Conservation (phyloP, 176 grass and related monocot genomes). For the Aegilops longissima region DNA sequence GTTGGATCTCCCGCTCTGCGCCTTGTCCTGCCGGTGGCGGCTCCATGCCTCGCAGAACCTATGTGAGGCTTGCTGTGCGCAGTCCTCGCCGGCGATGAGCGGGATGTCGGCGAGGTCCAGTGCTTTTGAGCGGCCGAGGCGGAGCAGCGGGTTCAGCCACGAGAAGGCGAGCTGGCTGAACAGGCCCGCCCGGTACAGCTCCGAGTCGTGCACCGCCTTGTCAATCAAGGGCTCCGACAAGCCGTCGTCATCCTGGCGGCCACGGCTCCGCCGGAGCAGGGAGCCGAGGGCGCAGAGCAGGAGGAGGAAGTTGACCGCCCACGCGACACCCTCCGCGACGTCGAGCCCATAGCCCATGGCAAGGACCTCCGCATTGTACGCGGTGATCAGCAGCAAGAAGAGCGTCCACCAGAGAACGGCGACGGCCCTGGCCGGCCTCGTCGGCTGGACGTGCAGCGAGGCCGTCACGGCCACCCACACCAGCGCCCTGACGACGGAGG, state of each 20-base stretch:
- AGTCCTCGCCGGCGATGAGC: constrained; percentile 56
- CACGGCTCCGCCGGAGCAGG: background rate
- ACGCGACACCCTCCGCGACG: constrained; percentile 48
- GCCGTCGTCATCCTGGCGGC: background rate
- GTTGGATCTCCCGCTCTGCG: constrained; percentile 27
- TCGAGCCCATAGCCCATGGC: background rate
- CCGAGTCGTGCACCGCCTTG: constrained; percentile 28
- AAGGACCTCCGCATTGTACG: constrained; percentile 51
- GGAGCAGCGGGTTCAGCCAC: constrained; percentile 78
- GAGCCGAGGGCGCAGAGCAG: constrained; percentile 40
- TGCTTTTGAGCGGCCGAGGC: constrained; percentile 60
- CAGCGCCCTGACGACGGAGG: constrained; percentile 41
- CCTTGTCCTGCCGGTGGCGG: constrained; percentile 46
- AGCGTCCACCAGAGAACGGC: constrained; percentile 69
- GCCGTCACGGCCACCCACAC: constrained; percentile 48
- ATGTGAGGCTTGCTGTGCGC: constrained; percentile 34
- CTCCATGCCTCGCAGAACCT: constrained; percentile 58
- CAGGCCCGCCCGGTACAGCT: constrained; percentile 45
- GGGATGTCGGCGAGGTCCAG: constrained; percentile 71
- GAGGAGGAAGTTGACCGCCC: constrained; percentile 60
- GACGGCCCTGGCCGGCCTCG: constrained; percentile 22
- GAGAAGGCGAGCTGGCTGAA: constrained; percentile 71
- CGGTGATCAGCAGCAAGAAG: constrained; percentile 57
- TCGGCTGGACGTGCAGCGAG: constrained; percentile 57
- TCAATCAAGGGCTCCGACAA: constrained; percentile 51